A percentile compares a stretch with the other conserved stretches of the same genome.
phyloP scores from a whole-genome alignment of 441 rosid species.

The Eruca vesicaria region DNA sequence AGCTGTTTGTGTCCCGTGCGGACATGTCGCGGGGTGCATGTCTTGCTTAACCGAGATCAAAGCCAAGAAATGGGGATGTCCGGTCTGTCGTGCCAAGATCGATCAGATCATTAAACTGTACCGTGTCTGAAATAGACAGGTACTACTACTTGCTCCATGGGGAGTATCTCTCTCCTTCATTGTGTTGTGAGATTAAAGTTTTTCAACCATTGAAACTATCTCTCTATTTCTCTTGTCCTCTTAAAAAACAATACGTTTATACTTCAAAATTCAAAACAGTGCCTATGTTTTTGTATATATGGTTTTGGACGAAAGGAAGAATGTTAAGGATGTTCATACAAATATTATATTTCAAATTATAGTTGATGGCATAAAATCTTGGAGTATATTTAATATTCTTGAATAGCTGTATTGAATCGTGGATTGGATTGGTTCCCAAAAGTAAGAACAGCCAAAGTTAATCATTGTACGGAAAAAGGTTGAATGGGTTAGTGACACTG shows the following conservation, averaged over 20 bases:
- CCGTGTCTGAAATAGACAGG: constrained; percentile 53
- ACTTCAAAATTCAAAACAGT: not conserved
- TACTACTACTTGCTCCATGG: constrained; percentile 3
- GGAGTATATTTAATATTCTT: not conserved
- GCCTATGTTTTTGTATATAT: constrained; percentile 11
- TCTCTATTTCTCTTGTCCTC: not conserved
- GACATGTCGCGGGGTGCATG: constrained; percentile 96
- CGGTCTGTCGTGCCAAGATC: constrained; percentile 84
- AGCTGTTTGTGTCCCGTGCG: constrained; percentile 94
- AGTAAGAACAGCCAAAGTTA: constrained; percentile 22
- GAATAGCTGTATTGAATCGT: not conserved
- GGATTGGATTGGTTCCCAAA: constrained; percentile 29
- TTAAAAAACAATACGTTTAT: not conserved
- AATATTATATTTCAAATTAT: not conserved
- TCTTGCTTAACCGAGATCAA: constrained; percentile 81
- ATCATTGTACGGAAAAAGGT: constrained; percentile 28
- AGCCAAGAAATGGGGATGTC: constrained; percentile 93
- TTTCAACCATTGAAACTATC: constrained; percentile 26
- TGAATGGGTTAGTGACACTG: not conserved
- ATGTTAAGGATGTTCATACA: constrained; percentile 16
- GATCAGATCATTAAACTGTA: constrained; percentile 73
- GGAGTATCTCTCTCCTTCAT: not conserved
- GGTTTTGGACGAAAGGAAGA: constrained; percentile 15
- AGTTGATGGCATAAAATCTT: not conserved
- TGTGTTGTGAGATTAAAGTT: constrained; percentile 12